Evolutionary conservation across 352 stramenopile species (phyloP).

Genomic region (Globisporangium polare): DNA sequence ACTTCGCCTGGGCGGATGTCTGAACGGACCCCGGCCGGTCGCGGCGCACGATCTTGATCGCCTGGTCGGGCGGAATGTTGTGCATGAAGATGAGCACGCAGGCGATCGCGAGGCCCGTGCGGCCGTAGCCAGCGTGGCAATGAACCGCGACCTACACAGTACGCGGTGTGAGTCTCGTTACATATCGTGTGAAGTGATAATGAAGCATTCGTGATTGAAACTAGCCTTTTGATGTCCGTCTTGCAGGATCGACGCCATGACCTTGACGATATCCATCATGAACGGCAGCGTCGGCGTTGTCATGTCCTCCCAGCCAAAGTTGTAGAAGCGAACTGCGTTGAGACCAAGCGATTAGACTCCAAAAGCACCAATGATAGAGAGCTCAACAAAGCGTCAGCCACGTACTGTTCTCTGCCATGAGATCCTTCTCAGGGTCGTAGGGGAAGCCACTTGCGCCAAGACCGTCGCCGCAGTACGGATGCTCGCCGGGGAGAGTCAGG

Average conservation of each 20-base stretch:
- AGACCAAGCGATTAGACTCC: not conserved
- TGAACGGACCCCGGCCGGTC: slow-evolving; percentile 78
- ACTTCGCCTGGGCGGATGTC: slow-evolving; percentile 66
- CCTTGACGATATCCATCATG: slow-evolving; percentile 87
- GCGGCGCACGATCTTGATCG: slow-evolving; percentile 69
- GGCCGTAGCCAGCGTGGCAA: slow-evolving; percentile 87
- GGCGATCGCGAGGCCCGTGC: slow-evolving; percentile 84
- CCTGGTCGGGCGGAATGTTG: slow-evolving; percentile 59
- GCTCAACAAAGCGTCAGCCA: not conserved
- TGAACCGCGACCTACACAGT: slow-evolving; percentile 71
- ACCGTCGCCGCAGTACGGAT: slow-evolving; percentile 87
- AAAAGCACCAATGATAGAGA: not conserved
- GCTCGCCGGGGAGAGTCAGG: slow-evolving; percentile 88
- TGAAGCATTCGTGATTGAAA: not conserved
- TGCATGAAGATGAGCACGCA: slow-evolving; percentile 85
- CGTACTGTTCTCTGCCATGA: slow-evolving; percentile 85
- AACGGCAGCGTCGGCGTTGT: slow-evolving; percentile 81
- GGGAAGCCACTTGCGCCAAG: slow-evolving; percentile 76
- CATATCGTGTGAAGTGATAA: not conserved
- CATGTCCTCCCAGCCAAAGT: slow-evolving; percentile 92
- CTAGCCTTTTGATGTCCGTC: slow-evolving; percentile 56
- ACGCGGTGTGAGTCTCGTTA: not conserved
- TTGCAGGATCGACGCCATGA: slow-evolving; percentile 72
- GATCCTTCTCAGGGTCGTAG: slow-evolving; percentile 84
- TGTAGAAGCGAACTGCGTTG: slow-evolving; percentile 81